A percentile compares a stretch with the other conserved stretches of the same genome.
These are phyloP conservation scores for Hypoxylon perforatum DNA, from an alignment of 495 filamentous ascomycete genomes.

Conservation along the genomic window DNA sequence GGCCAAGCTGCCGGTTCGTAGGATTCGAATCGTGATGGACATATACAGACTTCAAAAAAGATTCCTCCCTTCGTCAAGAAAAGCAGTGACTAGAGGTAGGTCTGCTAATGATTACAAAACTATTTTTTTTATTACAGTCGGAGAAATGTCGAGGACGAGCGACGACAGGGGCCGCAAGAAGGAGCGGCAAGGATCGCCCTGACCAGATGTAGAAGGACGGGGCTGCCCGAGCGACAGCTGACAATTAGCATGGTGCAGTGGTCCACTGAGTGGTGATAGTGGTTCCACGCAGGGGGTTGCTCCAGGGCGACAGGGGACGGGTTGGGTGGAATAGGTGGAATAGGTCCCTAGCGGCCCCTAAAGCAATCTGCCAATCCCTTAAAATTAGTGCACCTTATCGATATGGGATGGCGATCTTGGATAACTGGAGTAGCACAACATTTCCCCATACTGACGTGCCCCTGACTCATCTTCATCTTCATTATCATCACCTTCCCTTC, in stretches of 20 bases:
- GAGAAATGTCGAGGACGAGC: constrained; percentile 25
- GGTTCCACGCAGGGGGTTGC: constrained; percentile 8
- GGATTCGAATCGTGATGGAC: too few species aligned
- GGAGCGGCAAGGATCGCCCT: constrained; percentile 29
- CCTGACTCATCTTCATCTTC: neutral
- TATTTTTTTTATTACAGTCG: constrained; percentile 21
- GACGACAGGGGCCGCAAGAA: constrained; percentile 1
- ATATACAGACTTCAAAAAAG: too few species aligned
- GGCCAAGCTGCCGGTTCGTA: too few species aligned
- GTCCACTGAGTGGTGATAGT: too few species aligned
- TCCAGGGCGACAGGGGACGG: neutral
- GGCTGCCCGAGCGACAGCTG: constrained; percentile 31
- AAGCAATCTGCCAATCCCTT: neutral
- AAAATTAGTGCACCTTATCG: constrained; percentile 1
- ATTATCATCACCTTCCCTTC: neutral
- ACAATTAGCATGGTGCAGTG: constrained; percentile 12
- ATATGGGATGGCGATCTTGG: neutral
- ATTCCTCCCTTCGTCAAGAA: neutral
- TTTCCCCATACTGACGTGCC: too few species aligned
- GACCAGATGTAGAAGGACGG: constrained; percentile 25
- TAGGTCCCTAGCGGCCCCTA: constrained; percentile 4
- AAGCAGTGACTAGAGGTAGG: neutral
- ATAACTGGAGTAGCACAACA: too few species aligned
- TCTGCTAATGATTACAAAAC: constrained; percentile 7
- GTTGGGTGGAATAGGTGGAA: too few species aligned